Evolutionary conservation across 495 filamentous ascomycete genomes (phyloP).

Genomic region (Hypoxylon crocopeplum): DNA sequence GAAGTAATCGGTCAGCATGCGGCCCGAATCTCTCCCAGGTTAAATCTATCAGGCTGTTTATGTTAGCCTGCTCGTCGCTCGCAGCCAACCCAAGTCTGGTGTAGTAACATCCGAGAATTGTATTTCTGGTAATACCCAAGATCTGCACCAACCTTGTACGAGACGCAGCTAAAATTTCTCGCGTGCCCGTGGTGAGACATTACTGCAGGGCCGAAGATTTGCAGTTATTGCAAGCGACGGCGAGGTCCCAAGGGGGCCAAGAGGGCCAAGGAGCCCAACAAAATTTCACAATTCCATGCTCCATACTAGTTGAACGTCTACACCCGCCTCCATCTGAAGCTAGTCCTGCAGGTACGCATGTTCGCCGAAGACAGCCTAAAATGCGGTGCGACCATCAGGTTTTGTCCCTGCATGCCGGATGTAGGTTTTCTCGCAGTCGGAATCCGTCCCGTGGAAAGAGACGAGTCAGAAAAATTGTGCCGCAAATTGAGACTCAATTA

Average conservation of each 20-base stretch:
- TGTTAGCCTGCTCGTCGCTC: constrained; percentile 1
- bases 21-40: constrained; percentile 27
- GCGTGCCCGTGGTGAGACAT: constrained; percentile 30
- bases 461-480: too few species aligned
- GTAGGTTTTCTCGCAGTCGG: constrained; percentile 8
- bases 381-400: constrained; percentile 30
- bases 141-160: constrained; percentile 19
- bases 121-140: constrained; percentile 17
- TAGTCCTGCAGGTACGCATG: constrained; percentile 33
- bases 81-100: neutral
- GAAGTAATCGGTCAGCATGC: constrained; percentile 4
- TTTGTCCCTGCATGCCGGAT: constrained; percentile 22
- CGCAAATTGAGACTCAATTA: too few species aligned
- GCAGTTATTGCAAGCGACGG: constrained; percentile 4
- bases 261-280: constrained; percentile 16
- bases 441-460: constrained; percentile 11
- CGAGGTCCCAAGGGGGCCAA: constrained; percentile 3
- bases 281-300: constrained; percentile 5
- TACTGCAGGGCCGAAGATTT: constrained; percentile 3
- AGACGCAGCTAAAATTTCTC: constrained; percentile 21
- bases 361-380: constrained; percentile 31
- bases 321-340: constrained; percentile 3
- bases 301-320: constrained; percentile 11
- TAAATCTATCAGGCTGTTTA: constrained; percentile 28
- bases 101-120: constrained; percentile 8